Conservation (phyloP, 805 yeast genomes). For the Saturnispora silvae region DNA sequence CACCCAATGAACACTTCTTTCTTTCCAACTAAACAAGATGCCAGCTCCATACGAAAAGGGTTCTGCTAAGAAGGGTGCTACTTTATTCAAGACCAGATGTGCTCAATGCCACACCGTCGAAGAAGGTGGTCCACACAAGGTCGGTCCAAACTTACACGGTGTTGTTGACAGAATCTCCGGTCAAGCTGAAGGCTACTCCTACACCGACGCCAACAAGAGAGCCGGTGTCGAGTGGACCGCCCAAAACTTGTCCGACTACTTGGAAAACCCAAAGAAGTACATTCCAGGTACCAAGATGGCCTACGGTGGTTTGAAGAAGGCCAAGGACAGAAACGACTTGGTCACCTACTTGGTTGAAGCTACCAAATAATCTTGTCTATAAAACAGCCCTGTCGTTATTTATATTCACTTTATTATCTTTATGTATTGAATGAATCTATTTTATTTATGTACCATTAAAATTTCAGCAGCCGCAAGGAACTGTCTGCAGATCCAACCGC, state of each 20-base stretch:
- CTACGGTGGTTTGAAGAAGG: conserved; percentile 98
- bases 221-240: conserved; percentile 84
- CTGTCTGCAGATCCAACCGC: conserved; percentile 61
- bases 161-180: conserved; percentile 89
- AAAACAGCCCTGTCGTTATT: not conserved
- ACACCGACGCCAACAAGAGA: conserved; percentile 97
- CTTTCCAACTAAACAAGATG: conserved; percentile 18
- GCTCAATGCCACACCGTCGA: conserved; percentile 97
- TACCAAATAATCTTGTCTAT: conserved; percentile 30
- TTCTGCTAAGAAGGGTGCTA: conserved; percentile 91
- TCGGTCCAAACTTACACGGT: conserved; percentile 98
- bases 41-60: conserved; percentile 38
- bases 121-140: conserved; percentile 94
- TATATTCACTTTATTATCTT: conserved; percentile 1
- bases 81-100: conserved; percentile 97
- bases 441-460: not conserved
- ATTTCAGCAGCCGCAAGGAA: conserved; percentile 35
- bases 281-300: conserved; percentile 99
- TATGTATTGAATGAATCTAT: not conserved
- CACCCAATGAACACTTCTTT: conserved; percentile 1
- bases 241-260: conserved; percentile 86
- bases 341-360: conserved; percentile 68
- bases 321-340: conserved; percentile 96
- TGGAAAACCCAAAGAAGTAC: conserved; percentile 99
- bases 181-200: conserved; percentile 83